Percentiles rank a stretch among this genome's conserved stretches.
Evolutionary conservation across 352 stramenopile genomes (phyloP).

Genomic region (Thalassiosira pacifica): DNA sequence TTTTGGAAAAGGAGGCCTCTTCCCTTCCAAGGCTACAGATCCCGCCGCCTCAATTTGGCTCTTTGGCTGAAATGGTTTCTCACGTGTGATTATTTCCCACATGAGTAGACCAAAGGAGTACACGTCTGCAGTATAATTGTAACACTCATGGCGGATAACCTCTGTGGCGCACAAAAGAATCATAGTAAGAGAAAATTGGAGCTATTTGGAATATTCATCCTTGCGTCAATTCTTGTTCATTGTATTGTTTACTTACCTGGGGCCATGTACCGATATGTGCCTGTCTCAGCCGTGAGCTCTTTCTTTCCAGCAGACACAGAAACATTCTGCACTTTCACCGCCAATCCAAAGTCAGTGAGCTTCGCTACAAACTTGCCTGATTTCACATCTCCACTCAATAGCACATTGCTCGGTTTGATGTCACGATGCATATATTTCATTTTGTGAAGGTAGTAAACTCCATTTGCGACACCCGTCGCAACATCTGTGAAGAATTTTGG

Average conservation of each 20-base stretch:
- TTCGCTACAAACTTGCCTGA: conserved; percentile 72
- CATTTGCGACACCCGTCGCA: conserved; percentile 62
- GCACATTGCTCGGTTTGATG: conserved; percentile 76
- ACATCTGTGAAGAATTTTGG: conserved; percentile 75
- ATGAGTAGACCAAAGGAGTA: conserved; percentile 75
- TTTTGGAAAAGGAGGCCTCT: conserved; percentile 63
- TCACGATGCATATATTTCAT: conserved; percentile 78
- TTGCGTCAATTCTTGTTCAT: not conserved
- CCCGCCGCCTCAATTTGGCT: conserved; percentile 71
- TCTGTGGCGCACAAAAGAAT: conserved; percentile 35
- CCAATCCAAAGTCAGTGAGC: conserved; percentile 81
- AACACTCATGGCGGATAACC: conserved; percentile 77
- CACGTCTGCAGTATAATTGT: conserved; percentile 72
- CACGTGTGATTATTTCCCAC: conserved; percentile 75
- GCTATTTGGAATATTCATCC: no score
- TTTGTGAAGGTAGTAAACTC: conserved; percentile 77
- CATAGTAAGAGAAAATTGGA: not conserved
- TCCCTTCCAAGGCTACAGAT: conserved; percentile 65
- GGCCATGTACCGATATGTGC: conserved; percentile 79
- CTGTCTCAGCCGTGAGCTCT: conserved; percentile 75
- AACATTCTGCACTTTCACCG: conserved; percentile 42
- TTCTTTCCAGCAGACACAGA: no score
- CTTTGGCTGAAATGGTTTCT: conserved; percentile 72
- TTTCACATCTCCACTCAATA: conserved; percentile 72
- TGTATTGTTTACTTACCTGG: conserved; percentile 18